Conservation (phyloP, 257 asterid species). For the Schizonepeta tenuifolia region DNA sequence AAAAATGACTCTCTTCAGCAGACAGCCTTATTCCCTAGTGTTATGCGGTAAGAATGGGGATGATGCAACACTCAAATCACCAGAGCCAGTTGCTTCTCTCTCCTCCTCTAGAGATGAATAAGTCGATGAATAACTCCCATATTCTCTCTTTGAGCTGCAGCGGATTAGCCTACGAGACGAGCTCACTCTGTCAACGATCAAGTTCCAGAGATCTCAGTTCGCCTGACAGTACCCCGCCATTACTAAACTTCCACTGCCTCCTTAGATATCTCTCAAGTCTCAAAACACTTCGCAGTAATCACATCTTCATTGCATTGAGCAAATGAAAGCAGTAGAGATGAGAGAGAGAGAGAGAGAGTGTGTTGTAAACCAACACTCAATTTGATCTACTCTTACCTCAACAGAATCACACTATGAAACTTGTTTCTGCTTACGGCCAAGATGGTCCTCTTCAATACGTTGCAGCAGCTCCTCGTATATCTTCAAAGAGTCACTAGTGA, state of each 20-base stretch:
- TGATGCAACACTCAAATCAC: constrained; percentile 21
- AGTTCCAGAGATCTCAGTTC: too few species aligned
- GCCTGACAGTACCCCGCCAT: too few species aligned
- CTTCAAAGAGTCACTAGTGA: constrained; percentile 58
- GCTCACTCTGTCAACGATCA: too few species aligned
- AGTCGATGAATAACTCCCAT: too few species aligned
- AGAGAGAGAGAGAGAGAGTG: not conserved
- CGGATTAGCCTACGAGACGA: too few species aligned
- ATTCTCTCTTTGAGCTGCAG: too few species aligned
- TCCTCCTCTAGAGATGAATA: too few species aligned
- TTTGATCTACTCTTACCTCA: not conserved
- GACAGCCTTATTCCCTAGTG: constrained; percentile 17
- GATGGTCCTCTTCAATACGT: constrained; percentile 76
- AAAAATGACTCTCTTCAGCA: not conserved
- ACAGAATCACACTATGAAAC: constrained; percentile 33
- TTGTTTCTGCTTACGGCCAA: constrained; percentile 31
- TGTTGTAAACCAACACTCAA: not conserved
- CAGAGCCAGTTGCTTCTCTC: not conserved
- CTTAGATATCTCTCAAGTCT: too few species aligned
- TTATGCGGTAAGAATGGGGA: not conserved
- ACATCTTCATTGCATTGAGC: not conserved
- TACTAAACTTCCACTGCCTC: too few species aligned
- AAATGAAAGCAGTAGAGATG: not conserved
- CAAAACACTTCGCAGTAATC: not conserved
- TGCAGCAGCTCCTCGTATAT: constrained; percentile 80